Percentiles rank a stretch among this genome's conserved stretches.
Conservation (phyloP, 805 yeast species). For the Cephaloascus albidus region DNA sequence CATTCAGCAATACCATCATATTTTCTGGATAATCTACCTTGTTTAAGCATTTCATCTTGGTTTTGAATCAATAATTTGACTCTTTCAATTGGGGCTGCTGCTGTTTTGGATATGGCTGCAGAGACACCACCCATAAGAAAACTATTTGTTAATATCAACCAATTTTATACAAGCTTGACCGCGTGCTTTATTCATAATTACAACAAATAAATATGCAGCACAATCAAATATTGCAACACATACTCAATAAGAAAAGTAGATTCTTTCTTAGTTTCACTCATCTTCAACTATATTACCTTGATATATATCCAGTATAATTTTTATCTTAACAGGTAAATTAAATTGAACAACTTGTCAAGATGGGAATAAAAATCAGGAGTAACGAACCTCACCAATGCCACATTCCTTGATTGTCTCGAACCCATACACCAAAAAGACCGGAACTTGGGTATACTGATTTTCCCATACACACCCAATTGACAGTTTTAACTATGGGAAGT, state of each 20-base stretch:
- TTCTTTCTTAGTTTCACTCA: background rate
- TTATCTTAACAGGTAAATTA: too few species aligned
- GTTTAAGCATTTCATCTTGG: constrained; percentile 97
- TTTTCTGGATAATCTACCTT: constrained; percentile 82
- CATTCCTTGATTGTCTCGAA: too few species aligned
- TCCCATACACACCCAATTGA: too few species aligned
- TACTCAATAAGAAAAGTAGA: background rate
- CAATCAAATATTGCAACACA: background rate
- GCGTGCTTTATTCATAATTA: background rate
- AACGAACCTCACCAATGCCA: too few species aligned
- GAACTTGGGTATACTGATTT: too few species aligned
- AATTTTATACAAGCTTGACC: too few species aligned
- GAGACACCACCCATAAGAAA: constrained; percentile 98
- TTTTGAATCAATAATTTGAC: constrained; percentile 94
- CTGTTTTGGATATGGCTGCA: constrained; percentile 97
- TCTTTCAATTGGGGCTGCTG: constrained; percentile 97
- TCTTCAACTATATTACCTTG: too few species aligned
- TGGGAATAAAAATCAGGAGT: too few species aligned
- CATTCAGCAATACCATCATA: constrained; percentile 91
- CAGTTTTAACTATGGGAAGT: too few species aligned
- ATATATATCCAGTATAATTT: too few species aligned
- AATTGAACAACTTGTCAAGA: too few species aligned
- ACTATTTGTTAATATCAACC: constrained; percentile 7
- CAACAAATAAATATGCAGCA: background rate
- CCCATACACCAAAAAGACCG: too few species aligned